Evolutionary conservation across 257 asterid species (phyloP), one percentile per base, ranked within the genome.

Genomic region (Plectranthus barbatus): DNA sequence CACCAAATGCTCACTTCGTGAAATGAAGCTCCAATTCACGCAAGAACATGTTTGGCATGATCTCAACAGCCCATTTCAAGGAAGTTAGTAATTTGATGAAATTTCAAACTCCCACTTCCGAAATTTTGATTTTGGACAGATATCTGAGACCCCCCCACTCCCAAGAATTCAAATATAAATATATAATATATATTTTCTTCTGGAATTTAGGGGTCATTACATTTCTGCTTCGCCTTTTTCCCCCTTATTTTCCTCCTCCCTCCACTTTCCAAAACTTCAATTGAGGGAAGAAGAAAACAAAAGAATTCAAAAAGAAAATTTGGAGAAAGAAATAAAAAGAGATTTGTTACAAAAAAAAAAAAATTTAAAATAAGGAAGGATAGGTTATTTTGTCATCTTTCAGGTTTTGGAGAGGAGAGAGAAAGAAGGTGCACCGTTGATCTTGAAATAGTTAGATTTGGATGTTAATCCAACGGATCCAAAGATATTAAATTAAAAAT

Each of bases 401-500:
- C 60, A 52, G 70, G 39, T 39, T 33, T 74, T 34, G 23, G 76
- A 46, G 53, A 48, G 63, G 79, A 72, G 81, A 79, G 72, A 79
- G 81, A 68, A 65, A 44, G 23, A 59, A 67, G 80, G 80, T 69
- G 68, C 58, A 44, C 86, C 90, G 79, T 79, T 48, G 50, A 72
- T 54, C 65, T 56, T 52, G 47, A 80, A 70, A 74, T 51, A 15
- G 23, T 34, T 53, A 20, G 64, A 53, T 21, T 34, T 12, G 54
- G 78, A 66, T 62, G 54, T 53, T 46, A 46, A 82, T 83, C 82
- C 40, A n/a, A 79, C 86, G 94, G 81, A 39, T 42, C 10, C 6
- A 13, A 18, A 52, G 17, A 13, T 41, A 9, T 36, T 9, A 0
- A 33, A 17, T 21, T 50, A 42, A 9, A 31, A 59, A 5, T 61